These are phyloP conservation scores for Ogataea minuta DNA, from an alignment of 805 yeast species.

Conservation along the genomic window DNA sequence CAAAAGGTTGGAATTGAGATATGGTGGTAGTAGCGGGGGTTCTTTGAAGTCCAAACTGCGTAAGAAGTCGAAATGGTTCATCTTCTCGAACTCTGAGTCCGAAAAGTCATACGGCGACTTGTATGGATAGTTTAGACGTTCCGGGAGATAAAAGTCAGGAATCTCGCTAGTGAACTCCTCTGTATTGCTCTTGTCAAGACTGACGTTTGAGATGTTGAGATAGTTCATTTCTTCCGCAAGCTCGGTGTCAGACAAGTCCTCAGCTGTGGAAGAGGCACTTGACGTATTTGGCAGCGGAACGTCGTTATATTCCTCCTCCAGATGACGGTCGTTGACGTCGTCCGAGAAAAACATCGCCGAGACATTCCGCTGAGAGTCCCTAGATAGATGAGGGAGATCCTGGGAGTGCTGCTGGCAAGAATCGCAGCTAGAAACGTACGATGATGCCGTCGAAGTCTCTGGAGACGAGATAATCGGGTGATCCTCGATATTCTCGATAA, in stretches of 20 bases:
- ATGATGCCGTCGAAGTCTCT: conserved; percentile 14
- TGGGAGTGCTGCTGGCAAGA: conserved; percentile 6
- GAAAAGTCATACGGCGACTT: conserved; percentile 34
- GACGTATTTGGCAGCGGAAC: conserved; percentile 22
- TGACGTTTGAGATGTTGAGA: conserved; percentile 18
- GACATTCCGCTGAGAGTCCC: conserved; percentile 16
- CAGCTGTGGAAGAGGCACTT: conserved; percentile 14
- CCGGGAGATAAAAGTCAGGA: conserved; percentile 34
- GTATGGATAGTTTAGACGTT: conserved; percentile 32
- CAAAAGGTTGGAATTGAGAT: conserved; percentile 37
- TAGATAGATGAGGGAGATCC: conserved; percentile 1
- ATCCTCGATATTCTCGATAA: conserved; percentile 17
- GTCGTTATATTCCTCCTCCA: conserved; percentile 25
- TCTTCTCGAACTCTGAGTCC: conserved; percentile 33
- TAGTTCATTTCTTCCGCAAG: conserved; percentile 8
- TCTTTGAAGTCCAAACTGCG: conserved; percentile 28
- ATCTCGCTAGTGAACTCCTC: conserved; percentile 33
- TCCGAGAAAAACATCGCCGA: conserved; percentile 31
- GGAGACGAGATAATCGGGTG: conserved; percentile 11
- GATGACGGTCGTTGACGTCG: conserved; percentile 20
- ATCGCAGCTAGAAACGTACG: conserved; percentile 13
- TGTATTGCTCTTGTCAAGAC: conserved; percentile 5
- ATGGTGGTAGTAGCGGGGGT: conserved; percentile 40
- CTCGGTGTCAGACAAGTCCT: conserved; percentile 7
- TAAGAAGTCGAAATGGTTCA: conserved; percentile 37